These are phyloP conservation scores for Fusarium sp. DNA, from an alignment of 2,329 filamentous ascomycete species.

Conservation along the genomic window DNA sequence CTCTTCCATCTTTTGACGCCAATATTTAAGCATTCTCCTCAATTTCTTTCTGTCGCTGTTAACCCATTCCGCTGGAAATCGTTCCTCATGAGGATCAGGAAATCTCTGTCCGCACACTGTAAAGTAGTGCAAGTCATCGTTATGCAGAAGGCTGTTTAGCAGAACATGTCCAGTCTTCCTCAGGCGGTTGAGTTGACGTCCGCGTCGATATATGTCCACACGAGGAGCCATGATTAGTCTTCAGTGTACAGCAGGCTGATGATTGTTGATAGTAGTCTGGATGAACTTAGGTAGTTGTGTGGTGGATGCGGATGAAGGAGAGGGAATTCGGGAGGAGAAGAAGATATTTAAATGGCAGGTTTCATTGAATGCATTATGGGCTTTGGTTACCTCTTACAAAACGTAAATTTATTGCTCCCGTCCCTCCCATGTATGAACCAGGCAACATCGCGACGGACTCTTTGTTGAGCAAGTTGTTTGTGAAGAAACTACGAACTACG, in stretches of 20 bases:
- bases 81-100: neutral
- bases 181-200: neutral
- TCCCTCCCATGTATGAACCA: too few species aligned
- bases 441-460: neutral
- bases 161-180: neutral
- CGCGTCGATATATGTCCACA: neutral
- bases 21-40: neutral
- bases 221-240: neutral
- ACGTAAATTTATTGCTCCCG: neutral
- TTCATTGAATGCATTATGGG: neutral
- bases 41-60: too few species aligned
- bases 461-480: neutral
- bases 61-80: neutral
- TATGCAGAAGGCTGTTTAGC: neutral
- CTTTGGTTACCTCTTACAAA: neutral
- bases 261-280: neutral
- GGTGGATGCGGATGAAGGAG: neutral
- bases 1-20: neutral
- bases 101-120: neutral
- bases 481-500: neutral
- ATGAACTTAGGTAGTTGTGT: neutral
- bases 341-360: neutral
- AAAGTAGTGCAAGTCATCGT: neutral
- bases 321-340: neutral
- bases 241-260: neutral